phyloP scores from a whole-genome alignment of 2,329 filamentous ascomycete genomes.

The Aspergillus carbonarius region DNA sequence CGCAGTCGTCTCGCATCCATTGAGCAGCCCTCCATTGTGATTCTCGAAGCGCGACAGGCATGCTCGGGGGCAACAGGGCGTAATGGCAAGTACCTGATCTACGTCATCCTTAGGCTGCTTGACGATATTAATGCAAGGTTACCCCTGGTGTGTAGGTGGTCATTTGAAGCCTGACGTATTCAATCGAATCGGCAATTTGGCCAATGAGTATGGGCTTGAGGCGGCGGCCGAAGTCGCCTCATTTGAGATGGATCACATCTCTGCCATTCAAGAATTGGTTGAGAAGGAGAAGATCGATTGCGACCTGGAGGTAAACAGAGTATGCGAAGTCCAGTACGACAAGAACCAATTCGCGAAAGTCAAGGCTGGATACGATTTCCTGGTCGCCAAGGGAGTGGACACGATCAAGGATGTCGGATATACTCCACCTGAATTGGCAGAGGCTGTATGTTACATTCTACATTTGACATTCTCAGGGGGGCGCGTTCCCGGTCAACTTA shows the following conservation, averaged over 20 bases:
- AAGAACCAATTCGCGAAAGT: conserved; percentile 30
- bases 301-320: conserved; percentile 41
- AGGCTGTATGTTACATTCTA: conserved; percentile 18
- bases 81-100: conserved; percentile 33
- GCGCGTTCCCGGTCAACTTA: background rate
- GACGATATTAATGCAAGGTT: background rate
- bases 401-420: conserved; percentile 30
- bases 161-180: conserved; percentile 47
- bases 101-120: background rate
- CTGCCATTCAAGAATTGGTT: conserved; percentile 40
- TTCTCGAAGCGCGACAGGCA: conserved; percentile 42
- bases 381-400: conserved; percentile 26
- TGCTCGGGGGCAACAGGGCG: conserved; percentile 46
- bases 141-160: conserved; percentile 28
- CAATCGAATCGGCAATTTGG: conserved; percentile 34
- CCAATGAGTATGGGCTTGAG: conserved; percentile 33
- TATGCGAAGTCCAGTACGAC: conserved; percentile 41
- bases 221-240: conserved; percentile 39
- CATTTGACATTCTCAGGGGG: background rate
- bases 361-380: conserved; percentile 28
- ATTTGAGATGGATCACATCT: conserved; percentile 44
- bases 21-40: conserved; percentile 29
- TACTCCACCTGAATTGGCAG: conserved; percentile 24
- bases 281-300: conserved; percentile 45
- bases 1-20: conserved; percentile 11